Conservation (phyloP, 345 rosid species). For the Citrus medica region DNA sequence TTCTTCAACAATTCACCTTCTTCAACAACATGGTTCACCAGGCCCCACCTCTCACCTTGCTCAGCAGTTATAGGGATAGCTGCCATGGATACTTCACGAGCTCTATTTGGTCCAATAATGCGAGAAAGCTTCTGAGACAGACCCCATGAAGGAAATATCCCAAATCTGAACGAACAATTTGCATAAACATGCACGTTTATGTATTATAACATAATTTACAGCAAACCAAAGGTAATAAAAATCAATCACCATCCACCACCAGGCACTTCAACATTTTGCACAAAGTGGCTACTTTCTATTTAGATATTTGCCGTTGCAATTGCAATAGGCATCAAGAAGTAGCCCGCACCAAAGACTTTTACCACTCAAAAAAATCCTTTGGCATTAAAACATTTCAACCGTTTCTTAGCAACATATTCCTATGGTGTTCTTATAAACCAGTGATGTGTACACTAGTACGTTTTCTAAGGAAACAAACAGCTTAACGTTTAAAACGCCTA, state of each 20-base stretch:
- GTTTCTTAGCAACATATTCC: neutral
- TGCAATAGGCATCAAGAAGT: neutral
- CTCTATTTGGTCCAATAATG: constrained; percentile 73
- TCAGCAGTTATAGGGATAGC: constrained; percentile 71
- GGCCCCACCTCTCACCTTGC: constrained; percentile 80
- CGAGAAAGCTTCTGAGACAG: constrained; percentile 89
- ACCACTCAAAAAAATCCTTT: neutral
- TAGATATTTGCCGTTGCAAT: no score
- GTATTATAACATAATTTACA: neutral
- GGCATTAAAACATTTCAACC: neutral
- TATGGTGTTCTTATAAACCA: neutral
- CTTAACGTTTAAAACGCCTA: neutral
- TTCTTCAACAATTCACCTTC: constrained; percentile 55
- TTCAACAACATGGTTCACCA: constrained; percentile 84
- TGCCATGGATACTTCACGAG: constrained; percentile 73
- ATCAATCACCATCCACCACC: no score
- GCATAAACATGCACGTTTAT: neutral
- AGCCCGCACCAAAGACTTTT: no score
- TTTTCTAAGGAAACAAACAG: no score
- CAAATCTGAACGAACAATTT: constrained; percentile 48
- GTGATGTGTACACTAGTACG: no score
- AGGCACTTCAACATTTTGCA: neutral
- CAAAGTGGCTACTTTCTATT: no score
- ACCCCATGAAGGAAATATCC: constrained; percentile 97
- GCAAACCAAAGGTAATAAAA: no score